A percentile compares a stretch with the other conserved stretches of the same genome.
These are phyloP conservation scores for Samsoniella hepiali DNA, from an alignment of 2,329 filamentous ascomycete genomes.

Conservation along the genomic window DNA sequence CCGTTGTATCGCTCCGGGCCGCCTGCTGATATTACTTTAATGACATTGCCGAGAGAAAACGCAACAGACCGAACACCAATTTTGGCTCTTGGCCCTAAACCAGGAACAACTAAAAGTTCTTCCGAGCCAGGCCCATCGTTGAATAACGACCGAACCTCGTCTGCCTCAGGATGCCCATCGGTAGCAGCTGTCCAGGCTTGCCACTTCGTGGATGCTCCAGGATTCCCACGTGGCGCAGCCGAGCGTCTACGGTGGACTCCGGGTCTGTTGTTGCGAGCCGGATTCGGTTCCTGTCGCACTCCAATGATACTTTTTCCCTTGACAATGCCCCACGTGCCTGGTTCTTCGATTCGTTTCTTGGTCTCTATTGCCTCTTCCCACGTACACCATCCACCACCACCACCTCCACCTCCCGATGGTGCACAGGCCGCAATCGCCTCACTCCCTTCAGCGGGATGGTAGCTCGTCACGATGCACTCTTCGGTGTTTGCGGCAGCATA, in stretches of 20 bases:
- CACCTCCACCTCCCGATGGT: constrained; percentile 34
- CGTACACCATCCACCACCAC: constrained; percentile 44
- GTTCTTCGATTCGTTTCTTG: constrained; percentile 54
- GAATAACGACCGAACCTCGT: constrained; percentile 46
- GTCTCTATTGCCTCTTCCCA: constrained; percentile 52
- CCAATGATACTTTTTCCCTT: constrained; percentile 61
- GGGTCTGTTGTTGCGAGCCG: constrained; percentile 6
- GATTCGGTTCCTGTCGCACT: constrained; percentile 46
- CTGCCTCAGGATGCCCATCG: constrained; percentile 41
- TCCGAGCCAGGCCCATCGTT: constrained; percentile 40
- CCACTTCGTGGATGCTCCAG: constrained; percentile 35
- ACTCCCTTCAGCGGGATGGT: constrained; percentile 50
- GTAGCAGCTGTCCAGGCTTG: constrained; percentile 54
- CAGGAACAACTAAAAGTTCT: constrained; percentile 58
- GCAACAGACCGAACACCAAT: constrained; percentile 65
- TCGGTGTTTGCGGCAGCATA: constrained; percentile 59
- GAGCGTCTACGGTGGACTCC: constrained; percentile 17
- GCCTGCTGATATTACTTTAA: constrained; percentile 66
- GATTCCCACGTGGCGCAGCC: constrained; percentile 20
- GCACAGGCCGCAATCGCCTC: constrained; percentile 53
- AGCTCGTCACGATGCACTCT: constrained; percentile 64
- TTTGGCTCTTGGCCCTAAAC: constrained; percentile 60
- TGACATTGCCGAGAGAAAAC: constrained; percentile 67
- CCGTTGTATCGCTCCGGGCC: constrained; percentile 61
- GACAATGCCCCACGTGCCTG: constrained; percentile 63